Evolutionary conservation across 1,284 basidiomycete genomes (phyloP), one percentile per base, ranked within the genome.

Genomic region (Puccinia horiana): DNA sequence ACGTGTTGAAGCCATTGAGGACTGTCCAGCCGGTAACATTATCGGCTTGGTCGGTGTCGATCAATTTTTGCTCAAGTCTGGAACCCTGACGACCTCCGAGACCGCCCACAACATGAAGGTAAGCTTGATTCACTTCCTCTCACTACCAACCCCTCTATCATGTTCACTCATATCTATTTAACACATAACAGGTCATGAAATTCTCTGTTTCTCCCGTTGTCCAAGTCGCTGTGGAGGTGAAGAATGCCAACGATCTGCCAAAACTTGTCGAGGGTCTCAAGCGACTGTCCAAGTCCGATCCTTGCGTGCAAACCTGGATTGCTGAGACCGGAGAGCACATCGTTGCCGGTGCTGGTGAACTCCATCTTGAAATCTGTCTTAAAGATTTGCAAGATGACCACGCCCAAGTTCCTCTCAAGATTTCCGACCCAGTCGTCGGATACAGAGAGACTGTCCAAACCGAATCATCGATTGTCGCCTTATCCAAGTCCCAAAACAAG

Each of bases 401-500:
- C 88, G 97, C 97, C 86, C 95, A 96, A 91, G 94, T 99, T 84
- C 96, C 97, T 83, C 93, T 99, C 89, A 98, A 97, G 91, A 94
- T 95, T 87, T 99, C 97, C 76, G 94, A 97, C 89, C 97, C 97
- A 85, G 97, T 99, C 87, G 96, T 99, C 86, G 93, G 93, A 83
- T 99, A 98, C 90, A 91, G 95, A 89, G 97, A 99, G 91, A 98
- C 96, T 29, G 96, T 99, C 88, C 94, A 93, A 90, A 90, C 94
- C 83, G 94, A 98, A 89, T 98, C 96, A 9, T 92, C 92, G 83
- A 98, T 99, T 87, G 92, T 94, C 84, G 97, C 97, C 61, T 91
- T 99, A 81, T 98, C 97, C 85, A 99, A 99, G 89, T 99, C 97
- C 76, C 97, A 98, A 90, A 99, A 99, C 91, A 99, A 99, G 92